Conservation (phyloP, 495 filamentous ascomycete species). For the Aspergillus affinis region DNA sequence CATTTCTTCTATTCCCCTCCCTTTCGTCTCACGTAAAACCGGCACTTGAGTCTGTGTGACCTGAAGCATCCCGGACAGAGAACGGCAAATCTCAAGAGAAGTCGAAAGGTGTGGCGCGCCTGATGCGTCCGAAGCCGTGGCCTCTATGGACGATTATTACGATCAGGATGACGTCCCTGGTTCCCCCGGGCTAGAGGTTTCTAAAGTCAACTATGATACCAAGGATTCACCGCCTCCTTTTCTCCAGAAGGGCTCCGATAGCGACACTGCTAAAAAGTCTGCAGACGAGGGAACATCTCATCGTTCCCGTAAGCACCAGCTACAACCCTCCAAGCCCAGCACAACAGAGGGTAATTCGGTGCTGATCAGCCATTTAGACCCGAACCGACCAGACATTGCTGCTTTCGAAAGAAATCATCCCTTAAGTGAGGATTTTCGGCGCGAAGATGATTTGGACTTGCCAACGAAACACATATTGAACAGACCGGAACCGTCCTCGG, state of each 20-base stretch:
- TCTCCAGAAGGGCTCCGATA: slow-evolving; percentile 13
- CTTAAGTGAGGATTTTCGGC: background rate
- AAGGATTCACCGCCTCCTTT: slow-evolving; percentile 35
- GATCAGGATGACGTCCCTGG: slow-evolving; percentile 46
- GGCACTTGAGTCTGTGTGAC: background rate
- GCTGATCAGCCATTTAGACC: slow-evolving; percentile 48
- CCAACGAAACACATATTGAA: background rate
- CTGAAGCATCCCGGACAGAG: slow-evolving; percentile 5
- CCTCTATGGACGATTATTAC: slow-evolving; percentile 45
- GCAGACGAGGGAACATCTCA: slow-evolving; percentile 27
- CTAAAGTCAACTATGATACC: slow-evolving; percentile 23
- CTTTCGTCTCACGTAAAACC: background rate
- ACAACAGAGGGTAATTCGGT: slow-evolving; percentile 44
- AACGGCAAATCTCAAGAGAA: slow-evolving; percentile 11
- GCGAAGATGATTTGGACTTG: background rate
- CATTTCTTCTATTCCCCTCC: background rate
- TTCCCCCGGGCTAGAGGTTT: slow-evolving; percentile 30
- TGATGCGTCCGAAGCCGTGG: slow-evolving; percentile 36
- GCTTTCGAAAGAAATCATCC: slow-evolving; percentile 18
- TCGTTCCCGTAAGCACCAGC: slow-evolving; percentile 39
- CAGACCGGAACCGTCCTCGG: background rate
- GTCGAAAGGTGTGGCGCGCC: slow-evolving; percentile 25
- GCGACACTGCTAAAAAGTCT: slow-evolving; percentile 16
- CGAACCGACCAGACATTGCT: slow-evolving; percentile 47
- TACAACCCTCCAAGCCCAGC: slow-evolving; percentile 29